phyloP scores from a whole-genome alignment of 768 basidiomycete species.

The Hericium rajendrae region DNA sequence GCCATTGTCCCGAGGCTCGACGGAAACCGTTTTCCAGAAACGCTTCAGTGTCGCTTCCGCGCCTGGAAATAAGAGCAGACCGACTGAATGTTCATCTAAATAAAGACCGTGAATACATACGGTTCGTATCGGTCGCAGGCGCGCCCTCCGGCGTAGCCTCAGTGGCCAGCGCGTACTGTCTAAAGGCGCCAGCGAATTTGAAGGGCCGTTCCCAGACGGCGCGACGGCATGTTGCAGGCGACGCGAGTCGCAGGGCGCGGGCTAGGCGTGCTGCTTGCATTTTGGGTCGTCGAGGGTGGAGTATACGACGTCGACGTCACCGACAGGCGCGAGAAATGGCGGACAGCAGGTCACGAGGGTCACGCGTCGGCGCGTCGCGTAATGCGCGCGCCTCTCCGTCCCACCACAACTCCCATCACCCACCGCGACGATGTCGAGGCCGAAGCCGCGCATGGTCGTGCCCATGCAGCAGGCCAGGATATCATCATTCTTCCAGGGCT shows the following conservation, averaged over 20 bases:
- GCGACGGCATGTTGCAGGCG: neutral
- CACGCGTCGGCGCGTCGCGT: neutral
- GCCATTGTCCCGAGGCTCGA: constrained; percentile 47
- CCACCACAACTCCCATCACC: neutral
- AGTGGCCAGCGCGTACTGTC: neutral
- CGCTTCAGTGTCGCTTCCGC: constrained; percentile 80
- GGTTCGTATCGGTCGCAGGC: constrained; percentile 52
- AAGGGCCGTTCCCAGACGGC: neutral
- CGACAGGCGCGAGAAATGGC: neutral
- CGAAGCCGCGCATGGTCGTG: neutral
- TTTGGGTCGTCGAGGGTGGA: neutral
- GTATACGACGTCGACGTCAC: neutral
- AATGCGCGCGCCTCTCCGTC: neutral
- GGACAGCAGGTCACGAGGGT: neutral
- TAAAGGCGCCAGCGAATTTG: neutral
- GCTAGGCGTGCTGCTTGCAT: neutral
- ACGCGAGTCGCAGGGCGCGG: neutral
- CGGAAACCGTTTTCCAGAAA: constrained; percentile 90
- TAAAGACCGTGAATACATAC: constrained; percentile 28
- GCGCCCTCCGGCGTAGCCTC: constrained; percentile 23
- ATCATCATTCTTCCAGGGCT: constrained; percentile 7
- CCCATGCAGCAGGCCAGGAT: constrained; percentile 12
- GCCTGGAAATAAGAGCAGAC: constrained; percentile 34
- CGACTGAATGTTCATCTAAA: neutral
- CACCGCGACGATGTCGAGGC: neutral